Evolutionary conservation across 116 monocot species (phyloP).

Genomic region (Iris pallida): DNA sequence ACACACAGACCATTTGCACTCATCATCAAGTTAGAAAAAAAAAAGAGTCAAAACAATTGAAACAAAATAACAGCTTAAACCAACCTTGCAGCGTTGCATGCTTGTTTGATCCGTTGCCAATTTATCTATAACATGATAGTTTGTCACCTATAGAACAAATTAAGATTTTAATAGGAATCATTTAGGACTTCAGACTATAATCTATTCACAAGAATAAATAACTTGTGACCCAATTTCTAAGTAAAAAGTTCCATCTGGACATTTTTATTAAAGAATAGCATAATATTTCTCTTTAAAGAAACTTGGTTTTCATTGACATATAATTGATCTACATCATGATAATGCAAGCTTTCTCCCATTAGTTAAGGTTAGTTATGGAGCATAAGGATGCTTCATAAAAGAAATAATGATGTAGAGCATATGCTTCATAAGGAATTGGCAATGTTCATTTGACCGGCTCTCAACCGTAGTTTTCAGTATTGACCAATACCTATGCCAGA

Average conservation of each 20-base stretch:
- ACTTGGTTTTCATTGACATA: no score
- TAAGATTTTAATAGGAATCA: background rate
- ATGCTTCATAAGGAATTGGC: no score
- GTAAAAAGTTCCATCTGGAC: background rate
- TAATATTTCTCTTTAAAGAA: no score
- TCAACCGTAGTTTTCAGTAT: no score
- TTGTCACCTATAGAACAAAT: constrained; percentile 61
- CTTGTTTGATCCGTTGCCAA: constrained; percentile 63
- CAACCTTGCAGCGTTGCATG: constrained; percentile 63
- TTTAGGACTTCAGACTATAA: background rate
- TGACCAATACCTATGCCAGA: no score
- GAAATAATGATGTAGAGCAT: no score
- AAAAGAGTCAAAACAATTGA: background rate
- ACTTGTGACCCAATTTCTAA: background rate
- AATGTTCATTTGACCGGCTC: no score
- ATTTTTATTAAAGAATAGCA: background rate
- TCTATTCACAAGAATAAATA: background rate
- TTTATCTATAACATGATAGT: constrained; percentile 85
- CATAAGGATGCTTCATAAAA: no score
- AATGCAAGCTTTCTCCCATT: no score
- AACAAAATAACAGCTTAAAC: constrained; percentile 1
- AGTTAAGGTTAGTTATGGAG: no score
- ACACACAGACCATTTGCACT: background rate
- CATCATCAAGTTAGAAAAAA: background rate
- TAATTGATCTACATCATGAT: no score